A percentile compares a stretch with the other conserved stretches of the same genome.
phyloP scores from a whole-genome alignment of 495 filamentous ascomycete genomes.

The Penicillium ucsense region DNA sequence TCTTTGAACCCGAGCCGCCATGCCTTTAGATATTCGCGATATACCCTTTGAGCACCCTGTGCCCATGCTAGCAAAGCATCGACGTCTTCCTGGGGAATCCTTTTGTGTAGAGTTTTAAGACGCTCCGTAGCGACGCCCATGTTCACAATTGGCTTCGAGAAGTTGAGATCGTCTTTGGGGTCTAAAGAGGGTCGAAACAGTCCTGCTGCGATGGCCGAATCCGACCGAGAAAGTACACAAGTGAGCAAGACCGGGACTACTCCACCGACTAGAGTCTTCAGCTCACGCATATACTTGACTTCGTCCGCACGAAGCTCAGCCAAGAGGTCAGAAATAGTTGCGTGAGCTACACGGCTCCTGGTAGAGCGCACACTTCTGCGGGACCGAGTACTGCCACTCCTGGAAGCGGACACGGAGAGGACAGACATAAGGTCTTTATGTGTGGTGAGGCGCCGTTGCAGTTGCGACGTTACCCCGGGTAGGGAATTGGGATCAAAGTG shows the following conservation, averaged over 20 bases:
- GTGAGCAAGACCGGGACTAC: conserved; percentile 88
- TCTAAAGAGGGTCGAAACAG: conserved; percentile 51
- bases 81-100: conserved; percentile 61
- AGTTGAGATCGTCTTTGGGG: conserved; percentile 46
- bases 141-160: conserved; percentile 82
- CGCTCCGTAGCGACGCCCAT: conserved; percentile 90
- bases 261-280: conserved; percentile 89
- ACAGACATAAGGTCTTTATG: conserved; percentile 92
- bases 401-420: conserved; percentile 62
- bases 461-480: conserved; percentile 34
- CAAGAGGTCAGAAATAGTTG: conserved; percentile 65
- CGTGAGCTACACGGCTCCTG: conserved; percentile 52
- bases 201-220: conserved; percentile 53
- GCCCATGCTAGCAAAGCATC: conserved; percentile 73
- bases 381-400: conserved; percentile 57
- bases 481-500: conserved; percentile 35
- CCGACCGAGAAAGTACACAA: conserved; percentile 69
- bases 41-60: conserved; percentile 61
- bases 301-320: conserved; percentile 77
- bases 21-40: conserved; percentile 76
- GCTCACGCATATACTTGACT: conserved; percentile 80
- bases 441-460: conserved; percentile 72
- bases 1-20: conserved; percentile 96
- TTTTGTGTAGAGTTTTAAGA: conserved; percentile 67
- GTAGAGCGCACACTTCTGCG: conserved; percentile 63